These are phyloP conservation scores for Candida arabinofermentans DNA, from an alignment of 805 yeast genomes.

Conservation along the genomic window DNA sequence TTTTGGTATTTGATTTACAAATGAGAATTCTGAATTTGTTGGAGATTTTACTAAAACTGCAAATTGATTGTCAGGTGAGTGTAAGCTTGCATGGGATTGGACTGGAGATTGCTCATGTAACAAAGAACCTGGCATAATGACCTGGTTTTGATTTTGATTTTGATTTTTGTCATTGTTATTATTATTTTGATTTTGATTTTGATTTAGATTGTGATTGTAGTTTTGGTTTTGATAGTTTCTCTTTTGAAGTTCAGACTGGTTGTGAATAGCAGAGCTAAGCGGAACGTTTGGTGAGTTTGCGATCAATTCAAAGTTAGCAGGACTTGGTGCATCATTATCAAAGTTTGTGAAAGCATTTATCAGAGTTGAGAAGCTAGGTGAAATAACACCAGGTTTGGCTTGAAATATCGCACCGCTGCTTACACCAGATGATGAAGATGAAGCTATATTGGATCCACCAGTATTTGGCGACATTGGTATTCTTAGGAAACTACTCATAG, in stretches of 20 bases:
- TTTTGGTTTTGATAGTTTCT: too few species aligned
- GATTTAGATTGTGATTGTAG: too few species aligned
- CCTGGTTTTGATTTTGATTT: not conserved
- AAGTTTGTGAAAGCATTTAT: slow-evolving; percentile 28
- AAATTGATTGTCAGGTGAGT: not conserved
- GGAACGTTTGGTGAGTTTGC: slow-evolving; percentile 8
- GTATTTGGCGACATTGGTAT: slow-evolving; percentile 9
- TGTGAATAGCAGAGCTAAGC: too few species aligned
- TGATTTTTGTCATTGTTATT: too few species aligned
- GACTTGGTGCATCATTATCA: slow-evolving; percentile 24
- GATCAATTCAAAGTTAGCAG: slow-evolving; percentile 19
- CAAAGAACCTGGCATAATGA: slow-evolving; percentile 12
- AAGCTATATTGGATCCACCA: slow-evolving; percentile 2
- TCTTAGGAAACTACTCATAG: slow-evolving; percentile 9
- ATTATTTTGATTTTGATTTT: too few species aligned
- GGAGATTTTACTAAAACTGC: not conserved
- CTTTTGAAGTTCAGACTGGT: too few species aligned
- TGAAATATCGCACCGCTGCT: not conserved
- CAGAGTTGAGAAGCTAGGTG: slow-evolving; percentile 26
- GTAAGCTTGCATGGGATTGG: not conserved
- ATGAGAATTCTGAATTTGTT: not conserved
- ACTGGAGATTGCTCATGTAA: slow-evolving; percentile 10
- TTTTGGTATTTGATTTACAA: slow-evolving; percentile 15
- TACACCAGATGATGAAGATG: not conserved
- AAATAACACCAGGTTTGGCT: slow-evolving; percentile 10